Conservation (phyloP, 2,329 filamentous ascomycete genomes). For the Talaromyces amestolkiae region DNA sequence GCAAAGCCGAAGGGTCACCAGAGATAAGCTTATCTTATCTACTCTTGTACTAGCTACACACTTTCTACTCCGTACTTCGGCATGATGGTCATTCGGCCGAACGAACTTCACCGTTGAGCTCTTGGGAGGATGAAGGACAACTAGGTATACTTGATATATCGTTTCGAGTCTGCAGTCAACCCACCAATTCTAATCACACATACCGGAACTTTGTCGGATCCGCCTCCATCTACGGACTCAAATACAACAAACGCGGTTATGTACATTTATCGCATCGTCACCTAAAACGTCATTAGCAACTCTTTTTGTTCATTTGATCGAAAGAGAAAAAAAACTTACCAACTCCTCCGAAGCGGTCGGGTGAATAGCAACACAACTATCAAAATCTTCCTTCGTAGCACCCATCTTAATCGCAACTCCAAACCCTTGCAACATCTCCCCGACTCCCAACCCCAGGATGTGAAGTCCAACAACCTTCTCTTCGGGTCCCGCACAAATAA, state of each 20-base stretch:
- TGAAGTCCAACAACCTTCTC: conserved; percentile 54
- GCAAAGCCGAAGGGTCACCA: not conserved
- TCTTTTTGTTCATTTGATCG: not conserved
- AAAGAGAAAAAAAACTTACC: conserved; percentile 40
- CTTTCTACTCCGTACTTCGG: not conserved
- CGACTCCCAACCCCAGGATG: conserved; percentile 47
- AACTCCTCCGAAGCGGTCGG: conserved; percentile 74
- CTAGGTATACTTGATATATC: not conserved
- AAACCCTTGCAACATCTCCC: conserved; percentile 73
- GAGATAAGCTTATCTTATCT: conserved; percentile 11
- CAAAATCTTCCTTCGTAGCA: conserved; percentile 73
- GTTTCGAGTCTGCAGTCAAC: not conserved
- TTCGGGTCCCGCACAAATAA: conserved; percentile 48
- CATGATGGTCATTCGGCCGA: not conserved
- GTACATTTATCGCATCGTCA: conserved; percentile 19
- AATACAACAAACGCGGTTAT: not conserved
- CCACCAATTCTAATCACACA: not conserved
- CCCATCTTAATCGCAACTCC: conserved; percentile 78
- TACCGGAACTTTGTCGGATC: not conserved
- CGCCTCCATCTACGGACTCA: not conserved
- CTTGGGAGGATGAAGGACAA: not conserved
- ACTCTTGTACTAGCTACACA: not conserved
- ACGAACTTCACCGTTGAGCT: not conserved
- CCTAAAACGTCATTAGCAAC: not conserved
- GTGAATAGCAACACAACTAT: conserved; percentile 72